Base-by-base conservation (phyloP, 108 stramenopile species). In the Cylindrotheca fusiformis region DNA sequence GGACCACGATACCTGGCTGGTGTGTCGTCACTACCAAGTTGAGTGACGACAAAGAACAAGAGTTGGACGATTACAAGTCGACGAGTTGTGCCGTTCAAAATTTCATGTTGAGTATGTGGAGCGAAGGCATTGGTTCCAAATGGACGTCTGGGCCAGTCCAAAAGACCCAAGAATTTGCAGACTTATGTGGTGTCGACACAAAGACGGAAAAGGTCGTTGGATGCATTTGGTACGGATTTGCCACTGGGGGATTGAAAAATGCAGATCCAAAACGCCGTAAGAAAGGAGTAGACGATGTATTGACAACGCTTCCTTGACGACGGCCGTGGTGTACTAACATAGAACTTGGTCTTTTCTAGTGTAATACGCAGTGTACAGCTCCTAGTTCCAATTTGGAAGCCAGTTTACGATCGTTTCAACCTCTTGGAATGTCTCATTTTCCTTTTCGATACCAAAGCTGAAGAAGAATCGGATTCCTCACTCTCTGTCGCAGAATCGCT, bases 111-210 rank as follows among this genome's bases (percentile, higher is more conserved):
- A 68, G 70, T 6, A 82, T 87, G 83, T 84, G 83, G 81, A 65
- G 63, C 26, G 86, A 87, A 52, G 86, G 86, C 12, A 75, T 87
- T 32, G 86, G 86, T 0, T 71, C 74, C n/a, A 87, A 87, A 51
- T 87, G 86, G 86, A 87, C 86, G 1, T 59, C 60, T 31, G 86
- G 86, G 1, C 83, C 83, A 19, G 58, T 84, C n/a, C 83, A 84
- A 49, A 68, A 69, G 1, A 87, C 83, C 21, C 64, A 61, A 22
- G 81, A 87, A 52, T 87, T 87, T 64, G 77, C 83, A 17, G 58
- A 75, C 3, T 46, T 84, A 30, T 84, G 82, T 53, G 83, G 86
- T n/a, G 58, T 87, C 49, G 83, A 87, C 32, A 50, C 68, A 47
- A 63, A 61, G 44, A 72, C 56, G 30, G 86, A 87, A 58, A 65